Conservation (phyloP, 2,329 filamentous ascomycete genomes). For the Shiraia sp. region DNA sequence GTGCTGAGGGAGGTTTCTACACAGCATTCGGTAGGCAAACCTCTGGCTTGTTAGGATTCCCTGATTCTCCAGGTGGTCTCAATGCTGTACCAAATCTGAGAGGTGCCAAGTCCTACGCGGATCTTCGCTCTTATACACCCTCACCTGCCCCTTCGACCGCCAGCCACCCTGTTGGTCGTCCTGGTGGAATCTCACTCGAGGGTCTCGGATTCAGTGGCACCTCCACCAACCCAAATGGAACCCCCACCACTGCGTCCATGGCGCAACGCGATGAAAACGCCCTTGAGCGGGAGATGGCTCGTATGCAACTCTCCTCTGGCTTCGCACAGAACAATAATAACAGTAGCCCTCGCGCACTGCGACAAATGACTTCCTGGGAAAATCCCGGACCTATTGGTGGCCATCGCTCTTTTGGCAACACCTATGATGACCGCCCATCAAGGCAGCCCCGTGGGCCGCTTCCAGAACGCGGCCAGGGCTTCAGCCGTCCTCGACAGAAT, state of each 20-base stretch:
- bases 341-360: conserved; percentile 61
- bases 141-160: conserved; percentile 89
- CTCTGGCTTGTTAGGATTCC: conserved; percentile 75
- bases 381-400: conserved; percentile 65
- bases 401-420: conserved; percentile 64
- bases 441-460: conserved; percentile 65
- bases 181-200: conserved; percentile 57
- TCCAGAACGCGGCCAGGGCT: conserved; percentile 63
- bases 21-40: conserved; percentile 78
- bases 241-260: conserved; percentile 59
- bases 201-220: conserved; percentile 55
- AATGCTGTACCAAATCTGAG: conserved; percentile 79
- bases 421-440: conserved; percentile 62
- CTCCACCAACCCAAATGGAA: conserved; percentile 68
- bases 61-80: conserved; percentile 72
- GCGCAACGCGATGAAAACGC: conserved; percentile 60
- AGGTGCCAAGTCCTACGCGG: conserved; percentile 94
- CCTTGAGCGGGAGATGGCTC: conserved; percentile 66
- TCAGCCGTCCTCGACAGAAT: conserved; percentile 60
- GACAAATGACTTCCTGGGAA: conserved; percentile 65
- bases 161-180: conserved; percentile 74
- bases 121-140: conserved; percentile 91
- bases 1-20: conserved; percentile 75
- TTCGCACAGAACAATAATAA: conserved; percentile 46
- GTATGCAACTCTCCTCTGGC: conserved; percentile 59